Base-by-base conservation (phyloP, 331 rosid species). In the Rhamnella rubrinervis region DNA sequence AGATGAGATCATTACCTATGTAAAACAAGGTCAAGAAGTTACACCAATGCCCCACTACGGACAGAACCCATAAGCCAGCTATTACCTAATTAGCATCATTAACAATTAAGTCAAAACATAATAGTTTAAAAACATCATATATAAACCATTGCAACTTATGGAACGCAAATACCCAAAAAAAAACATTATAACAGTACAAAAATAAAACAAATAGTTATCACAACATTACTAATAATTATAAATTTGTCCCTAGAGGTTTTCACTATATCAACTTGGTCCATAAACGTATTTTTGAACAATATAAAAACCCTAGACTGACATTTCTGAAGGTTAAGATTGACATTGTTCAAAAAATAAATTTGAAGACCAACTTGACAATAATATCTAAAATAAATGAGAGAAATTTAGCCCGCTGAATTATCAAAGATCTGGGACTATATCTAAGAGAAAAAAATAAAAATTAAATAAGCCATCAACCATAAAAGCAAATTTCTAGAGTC, bases 31-130 rank as follows among this genome's bases (percentile, higher is more conserved):
- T 93, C 86, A 93, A 71, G 84, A 93, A 90, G 83, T 86, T 90
- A 81, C 70, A 76, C 53, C 83, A 85, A 57, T 73, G 70, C 3
- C 97, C 98, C 55, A 83, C 75, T 60, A 88, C 72, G 49, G 96
- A 88, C 76, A 86, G 66, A 71, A 85, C 82, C 98, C 98, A 93
- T 67, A 93, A 85, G 77, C 90, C 96, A 79, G 93, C 96, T 75
- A 93, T 86, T 40, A 78, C 93, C 97, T 93, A 68, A 53, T 52
- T 17, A 37, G 55, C 25, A 73, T 9, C 18, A 58, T 5, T 14
- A 40, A 26, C 26, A 61, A 25, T 35, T 55, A 28, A 4, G 46
- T 65, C 14, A 73, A 16, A 65, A 21, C 6, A 47, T 37, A 2
- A 44, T 11, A 14, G 23, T 19, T 18, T 44, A 56, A 14, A 40